These are phyloP conservation scores for Naumovozyma dairenensis DNA, from an alignment of 805 yeast genomes.

Conservation along the genomic window DNA sequence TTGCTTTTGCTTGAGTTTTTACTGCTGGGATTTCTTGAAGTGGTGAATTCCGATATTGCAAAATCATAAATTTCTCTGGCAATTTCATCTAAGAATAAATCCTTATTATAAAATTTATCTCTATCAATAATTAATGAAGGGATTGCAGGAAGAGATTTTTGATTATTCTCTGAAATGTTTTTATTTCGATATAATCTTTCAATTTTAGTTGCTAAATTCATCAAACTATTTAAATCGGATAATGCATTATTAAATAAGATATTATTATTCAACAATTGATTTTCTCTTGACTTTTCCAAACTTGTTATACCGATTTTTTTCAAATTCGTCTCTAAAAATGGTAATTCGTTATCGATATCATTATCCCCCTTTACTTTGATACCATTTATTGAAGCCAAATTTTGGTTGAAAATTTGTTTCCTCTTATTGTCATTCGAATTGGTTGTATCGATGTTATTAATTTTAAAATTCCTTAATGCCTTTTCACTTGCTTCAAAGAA, in stretches of 20 bases:
- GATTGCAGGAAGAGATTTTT: constrained; percentile 6
- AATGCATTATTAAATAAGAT: constrained; percentile 56
- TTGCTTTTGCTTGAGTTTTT: constrained; percentile 40
- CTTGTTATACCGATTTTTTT: constrained; percentile 59
- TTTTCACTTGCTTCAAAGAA: constrained; percentile 40
- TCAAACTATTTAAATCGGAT: constrained; percentile 64
- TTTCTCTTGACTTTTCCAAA: constrained; percentile 47
- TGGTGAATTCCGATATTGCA: constrained; percentile 30
- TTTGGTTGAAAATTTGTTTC: constrained; percentile 16
- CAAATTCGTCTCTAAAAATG: constrained; percentile 20
- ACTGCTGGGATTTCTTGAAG: constrained; percentile 2
- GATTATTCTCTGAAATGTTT: constrained; percentile 5
- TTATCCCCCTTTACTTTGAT: constrained; percentile 8
- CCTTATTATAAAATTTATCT: constrained; percentile 29
- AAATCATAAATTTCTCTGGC: constrained; percentile 76
- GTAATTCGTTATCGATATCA: constrained; percentile 3
- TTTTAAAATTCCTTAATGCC: constrained; percentile 37
- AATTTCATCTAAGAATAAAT: constrained; percentile 50
- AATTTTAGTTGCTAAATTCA: constrained; percentile 71
- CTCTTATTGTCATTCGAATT: constrained; percentile 34
- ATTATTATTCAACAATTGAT: constrained; percentile 48
- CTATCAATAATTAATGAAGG: constrained; percentile 27
- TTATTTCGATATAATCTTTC: constrained; percentile 37
- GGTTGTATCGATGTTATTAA: no score
- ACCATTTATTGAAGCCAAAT: constrained; percentile 30